Conservation (phyloP, 2,329 filamentous ascomycete species). For the Microthyrium microscopicum region DNA sequence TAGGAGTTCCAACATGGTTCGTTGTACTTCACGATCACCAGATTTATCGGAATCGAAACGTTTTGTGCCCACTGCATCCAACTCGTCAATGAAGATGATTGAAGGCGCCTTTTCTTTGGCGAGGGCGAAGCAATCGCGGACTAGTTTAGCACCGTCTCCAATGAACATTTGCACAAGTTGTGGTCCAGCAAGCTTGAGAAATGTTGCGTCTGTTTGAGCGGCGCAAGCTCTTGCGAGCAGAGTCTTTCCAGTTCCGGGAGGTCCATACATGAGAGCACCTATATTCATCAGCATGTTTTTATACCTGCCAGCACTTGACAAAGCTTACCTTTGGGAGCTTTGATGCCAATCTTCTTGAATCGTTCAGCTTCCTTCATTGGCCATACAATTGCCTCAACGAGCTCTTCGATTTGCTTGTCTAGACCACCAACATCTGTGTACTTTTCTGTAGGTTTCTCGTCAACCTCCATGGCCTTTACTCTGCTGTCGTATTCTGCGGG, state of each 20-base stretch:
- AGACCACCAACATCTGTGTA: slow-evolving; percentile 95
- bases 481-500: slow-evolving; percentile 97
- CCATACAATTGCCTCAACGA: slow-evolving; percentile 97
- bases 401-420: slow-evolving; percentile 97
- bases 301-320: not conserved
- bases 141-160: slow-evolving; percentile 91
- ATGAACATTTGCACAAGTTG: slow-evolving; percentile 99
- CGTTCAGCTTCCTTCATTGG: slow-evolving; percentile 99
- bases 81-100: slow-evolving; percentile 99
- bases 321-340: slow-evolving; percentile 80
- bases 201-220: slow-evolving; percentile 94
- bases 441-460: slow-evolving; percentile 98
- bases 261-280: slow-evolving; percentile 98
- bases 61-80: slow-evolving; percentile 96
- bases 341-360: slow-evolving; percentile 99
- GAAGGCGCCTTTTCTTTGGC: slow-evolving; percentile 98
- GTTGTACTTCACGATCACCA: slow-evolving; percentile 91
- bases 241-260: slow-evolving; percentile 79
- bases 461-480: slow-evolving; percentile 99
- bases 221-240: slow-evolving; percentile 89
- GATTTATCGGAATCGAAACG: slow-evolving; percentile 98
- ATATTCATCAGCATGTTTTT: not conserved
- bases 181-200: slow-evolving; percentile 93
- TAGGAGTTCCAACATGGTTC: slow-evolving; percentile 95
- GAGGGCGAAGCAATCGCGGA: slow-evolving; percentile 90